Evolutionary conservation across 2,329 filamentous ascomycete species (phyloP).

Genomic region (Xylariaceae sp.): DNA sequence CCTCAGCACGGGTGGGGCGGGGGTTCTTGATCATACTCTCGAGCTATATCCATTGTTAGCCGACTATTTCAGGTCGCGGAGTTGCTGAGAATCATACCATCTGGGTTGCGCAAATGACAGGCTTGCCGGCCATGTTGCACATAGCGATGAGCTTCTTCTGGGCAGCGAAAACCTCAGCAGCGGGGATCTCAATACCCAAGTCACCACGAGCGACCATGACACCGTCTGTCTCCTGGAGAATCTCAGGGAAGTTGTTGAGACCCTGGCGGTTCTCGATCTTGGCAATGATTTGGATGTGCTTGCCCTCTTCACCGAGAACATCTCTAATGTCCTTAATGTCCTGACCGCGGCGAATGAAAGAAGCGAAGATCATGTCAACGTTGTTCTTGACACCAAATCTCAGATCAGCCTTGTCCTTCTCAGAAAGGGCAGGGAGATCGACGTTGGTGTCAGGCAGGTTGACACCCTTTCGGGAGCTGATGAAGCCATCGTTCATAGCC

Average conservation of each 20-base stretch:
- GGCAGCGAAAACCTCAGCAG: conserved; percentile 95
- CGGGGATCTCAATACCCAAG: conserved; percentile 96
- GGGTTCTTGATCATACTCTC: conserved; percentile 99
- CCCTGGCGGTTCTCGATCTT: conserved; percentile 99
- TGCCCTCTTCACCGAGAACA: conserved; percentile 84
- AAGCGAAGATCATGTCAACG: conserved; percentile 98
- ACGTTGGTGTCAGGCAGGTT: conserved; percentile 99
- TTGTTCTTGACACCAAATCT: conserved; percentile 96
- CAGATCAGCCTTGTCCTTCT: conserved; percentile 96
- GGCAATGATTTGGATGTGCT: conserved; percentile 98
- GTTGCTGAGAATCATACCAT: conserved; percentile 48
- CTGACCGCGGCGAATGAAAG: conserved; percentile 90
- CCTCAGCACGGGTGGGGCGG: conserved; percentile 93
- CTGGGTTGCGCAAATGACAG: conserved; percentile 97
- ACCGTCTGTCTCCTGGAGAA: conserved; percentile 91
- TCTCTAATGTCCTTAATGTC: conserved; percentile 89
- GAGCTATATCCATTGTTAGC: conserved; percentile 39
- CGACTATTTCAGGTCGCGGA: too few relatives aligned
- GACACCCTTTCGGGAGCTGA: conserved; percentile 98
- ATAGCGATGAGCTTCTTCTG: conserved; percentile 99
- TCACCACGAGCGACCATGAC: conserved; percentile 99
- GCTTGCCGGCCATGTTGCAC: conserved; percentile 99
- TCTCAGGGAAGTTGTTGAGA: conserved; percentile 99
- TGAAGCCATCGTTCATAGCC: conserved; percentile 96
- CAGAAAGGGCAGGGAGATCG: conserved; percentile 91